These are phyloP conservation scores for Verbascum thapsus DNA, from an alignment of 257 asterid genomes.

Conservation along the genomic window DNA sequence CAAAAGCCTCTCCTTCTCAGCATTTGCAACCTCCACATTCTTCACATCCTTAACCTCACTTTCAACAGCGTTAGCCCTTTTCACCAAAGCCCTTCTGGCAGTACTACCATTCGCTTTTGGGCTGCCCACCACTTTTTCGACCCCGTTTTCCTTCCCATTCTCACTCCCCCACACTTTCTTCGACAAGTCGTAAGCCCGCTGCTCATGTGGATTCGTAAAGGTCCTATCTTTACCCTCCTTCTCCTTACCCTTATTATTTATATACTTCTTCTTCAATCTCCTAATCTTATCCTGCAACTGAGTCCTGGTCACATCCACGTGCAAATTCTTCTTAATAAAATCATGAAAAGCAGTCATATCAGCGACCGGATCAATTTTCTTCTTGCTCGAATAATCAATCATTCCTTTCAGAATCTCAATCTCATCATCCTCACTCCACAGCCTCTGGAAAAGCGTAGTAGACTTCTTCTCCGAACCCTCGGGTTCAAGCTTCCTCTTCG, in stretches of 20 bases:
- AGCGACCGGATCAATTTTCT: conserved; percentile 42
- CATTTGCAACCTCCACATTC: conserved; percentile 20
- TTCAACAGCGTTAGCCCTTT: conserved; percentile 23
- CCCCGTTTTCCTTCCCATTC: conserved; percentile 25
- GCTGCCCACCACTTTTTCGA: conserved; percentile 29
- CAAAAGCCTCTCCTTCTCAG: not conserved
- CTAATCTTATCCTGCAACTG: conserved; percentile 64
- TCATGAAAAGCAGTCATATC: conserved; percentile 52
- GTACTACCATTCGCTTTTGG: conserved; percentile 36
- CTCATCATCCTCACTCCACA: conserved; percentile 73
- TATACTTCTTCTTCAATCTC: conserved; percentile 54
- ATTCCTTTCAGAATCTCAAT: conserved; percentile 55
- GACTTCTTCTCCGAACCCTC: conserved; percentile 29
- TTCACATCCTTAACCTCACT: conserved; percentile 31
- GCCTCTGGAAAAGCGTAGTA: conserved; percentile 53
- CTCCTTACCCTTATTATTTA: conserved; percentile 42
- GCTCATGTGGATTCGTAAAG: conserved; percentile 53
- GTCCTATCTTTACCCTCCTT: conserved; percentile 43
- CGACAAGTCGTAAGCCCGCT: conserved; percentile 46
- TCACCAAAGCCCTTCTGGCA: conserved; percentile 31
- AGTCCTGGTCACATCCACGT: conserved; percentile 36
- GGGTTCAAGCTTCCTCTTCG: conserved; percentile 43
- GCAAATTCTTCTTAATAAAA: conserved; percentile 51
- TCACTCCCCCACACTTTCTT: conserved; percentile 53
- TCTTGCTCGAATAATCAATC: conserved; percentile 42